Percentiles rank a stretch among this genome's conserved stretches.
phyloP scores from a whole-genome alignment of 305 asterid genomes.

The Fraxinus sp. region DNA sequence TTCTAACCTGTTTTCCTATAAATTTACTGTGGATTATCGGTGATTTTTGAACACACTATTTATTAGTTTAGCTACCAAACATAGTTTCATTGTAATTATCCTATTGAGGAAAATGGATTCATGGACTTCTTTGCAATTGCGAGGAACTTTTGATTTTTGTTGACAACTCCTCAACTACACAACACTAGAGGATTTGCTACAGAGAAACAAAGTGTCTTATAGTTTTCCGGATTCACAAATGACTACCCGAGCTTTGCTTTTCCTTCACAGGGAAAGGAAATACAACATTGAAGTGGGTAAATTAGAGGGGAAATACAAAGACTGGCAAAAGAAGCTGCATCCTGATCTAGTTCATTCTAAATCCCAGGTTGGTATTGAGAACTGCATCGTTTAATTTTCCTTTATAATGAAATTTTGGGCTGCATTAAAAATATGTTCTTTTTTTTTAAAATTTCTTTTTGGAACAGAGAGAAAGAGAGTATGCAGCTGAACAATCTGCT shows the following conservation, averaged over 20 bases:
- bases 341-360: slow-evolving; percentile 94
- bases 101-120: neutral
- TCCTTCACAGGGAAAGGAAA: slow-evolving; percentile 51
- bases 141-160: neutral
- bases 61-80: neutral
- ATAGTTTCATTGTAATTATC: neutral
- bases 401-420: neutral
- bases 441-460: neutral
- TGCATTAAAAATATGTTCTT: neutral
- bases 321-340: slow-evolving; percentile 98
- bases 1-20: neutral
- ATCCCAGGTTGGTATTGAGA: slow-evolving; percentile 56
- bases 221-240: neutral
- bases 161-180: slow-evolving; percentile 12
- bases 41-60: neutral
- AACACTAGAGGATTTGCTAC: neutral
- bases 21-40: neutral
- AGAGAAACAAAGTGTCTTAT: neutral
- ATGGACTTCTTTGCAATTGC: neutral
- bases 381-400: neutral
- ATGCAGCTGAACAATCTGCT: slow-evolving; percentile 95
- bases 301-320: slow-evolving; percentile 77
- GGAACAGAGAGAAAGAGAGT: slow-evolving; percentile 77
- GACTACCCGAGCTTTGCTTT: slow-evolving; percentile 12
- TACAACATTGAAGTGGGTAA: slow-evolving; percentile 53